Conservation (phyloP, 495 filamentous ascomycete genomes). For the Tuber aestivum region DNA sequence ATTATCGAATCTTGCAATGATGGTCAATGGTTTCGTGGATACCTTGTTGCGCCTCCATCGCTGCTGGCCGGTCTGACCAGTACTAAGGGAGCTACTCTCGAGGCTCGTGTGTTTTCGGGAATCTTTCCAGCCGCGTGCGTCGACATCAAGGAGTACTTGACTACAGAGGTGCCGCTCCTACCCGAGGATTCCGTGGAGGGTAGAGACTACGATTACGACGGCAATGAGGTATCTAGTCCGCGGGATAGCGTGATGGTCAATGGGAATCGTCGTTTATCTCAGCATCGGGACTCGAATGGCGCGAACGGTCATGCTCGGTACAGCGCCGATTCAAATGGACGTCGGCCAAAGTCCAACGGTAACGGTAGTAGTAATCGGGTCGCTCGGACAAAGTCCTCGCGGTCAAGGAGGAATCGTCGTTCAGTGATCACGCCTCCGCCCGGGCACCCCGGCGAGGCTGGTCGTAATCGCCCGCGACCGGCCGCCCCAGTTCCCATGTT, state of each 20-base stretch:
- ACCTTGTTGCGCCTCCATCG: constrained; percentile 88
- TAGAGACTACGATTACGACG: constrained; percentile 44
- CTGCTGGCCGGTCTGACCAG: constrained; percentile 87
- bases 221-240: constrained; percentile 40
- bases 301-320: constrained; percentile 10
- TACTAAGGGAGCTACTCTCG: constrained; percentile 84
- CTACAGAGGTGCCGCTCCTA: constrained; percentile 58
- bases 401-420: constrained; percentile 21
- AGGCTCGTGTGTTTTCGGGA: constrained; percentile 91
- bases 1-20: constrained; percentile 90
- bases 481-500: constrained; percentile 93
- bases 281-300: constrained; percentile 22
- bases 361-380: constrained; percentile 12
- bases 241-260: constrained; percentile 27
- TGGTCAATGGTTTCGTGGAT: constrained; percentile 88
- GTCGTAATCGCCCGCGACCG: constrained; percentile 65
- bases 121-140: constrained; percentile 94
- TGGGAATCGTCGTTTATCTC: not conserved
- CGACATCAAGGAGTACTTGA: constrained; percentile 52
- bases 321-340: constrained; percentile 6
- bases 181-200: constrained; percentile 44
- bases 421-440: constrained; percentile 37
- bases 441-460: constrained; percentile 47
- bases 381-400: constrained; percentile 17
- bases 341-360: constrained; percentile 12